Base-by-base conservation (phyloP, 495 filamentous ascomycete genomes). In the Neurospora pannonica region DNA sequence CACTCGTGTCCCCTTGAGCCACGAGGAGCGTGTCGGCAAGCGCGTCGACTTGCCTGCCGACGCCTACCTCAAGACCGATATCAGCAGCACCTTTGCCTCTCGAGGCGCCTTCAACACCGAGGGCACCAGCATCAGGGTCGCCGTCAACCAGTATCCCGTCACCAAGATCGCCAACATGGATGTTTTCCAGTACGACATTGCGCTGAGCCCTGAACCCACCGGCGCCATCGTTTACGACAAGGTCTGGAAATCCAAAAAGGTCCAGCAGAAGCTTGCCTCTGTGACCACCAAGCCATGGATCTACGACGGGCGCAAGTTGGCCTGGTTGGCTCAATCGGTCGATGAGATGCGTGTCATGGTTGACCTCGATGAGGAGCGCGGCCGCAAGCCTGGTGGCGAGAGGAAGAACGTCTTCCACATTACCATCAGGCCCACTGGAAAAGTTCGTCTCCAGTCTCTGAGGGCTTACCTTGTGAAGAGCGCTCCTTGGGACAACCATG, bases 161-260 rank as follows among this genome's bases (percentile, higher is more conserved):
- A 76, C 72, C 3, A 77, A 15, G 2, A 82, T 73, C 88, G 19
- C 89, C 0, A 87, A 77, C 24, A 84, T 80, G 7, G 83, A 85
- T 0, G 86, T 97, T 67, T 90, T 89, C 73, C 94, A 97, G 82
- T 98, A 94, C 75, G 95, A 97, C 84, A 84, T 94, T 34, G 78
- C 82, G n/a, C 85, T 94, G 72, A 87, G 87, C 37, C 88, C 85
- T 36, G 90, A 89, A n/a, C 89, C 90, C 69, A 90, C 90, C 78
- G 85, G 87, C 19, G 80, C 76, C 11, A 69, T 93, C 7, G 87
- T 93, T 74, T 80, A 70, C 74, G 89, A 89, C 78, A 92, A 92
- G 78, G 84, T 92, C 46, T 98, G 95, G 94, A 81, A 88, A 17
- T 90, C 89, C 11, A 81, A 87, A 7, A 81, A 81, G 0, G 83